phyloP scores from a whole-genome alignment of 176 grass and related monocot species.

The Cocos nucifera region DNA sequence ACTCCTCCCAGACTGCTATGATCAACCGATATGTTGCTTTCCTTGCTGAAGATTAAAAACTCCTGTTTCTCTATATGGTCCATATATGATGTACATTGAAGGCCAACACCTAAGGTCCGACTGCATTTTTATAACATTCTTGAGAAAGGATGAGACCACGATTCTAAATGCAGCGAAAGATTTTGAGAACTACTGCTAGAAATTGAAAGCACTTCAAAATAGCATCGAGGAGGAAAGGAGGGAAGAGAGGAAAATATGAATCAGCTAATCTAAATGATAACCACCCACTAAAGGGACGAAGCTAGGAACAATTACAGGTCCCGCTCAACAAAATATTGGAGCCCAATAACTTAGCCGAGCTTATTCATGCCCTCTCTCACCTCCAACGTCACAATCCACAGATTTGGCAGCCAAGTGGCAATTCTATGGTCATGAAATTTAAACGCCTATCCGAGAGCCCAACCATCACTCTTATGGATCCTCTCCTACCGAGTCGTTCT shows the following conservation, averaged over 20 bases:
- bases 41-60: too few species aligned
- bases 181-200: neutral
- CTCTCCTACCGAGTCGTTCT: constrained; percentile 14
- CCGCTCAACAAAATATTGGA: neutral
- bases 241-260: constrained; percentile 21
- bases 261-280: constrained; percentile 14
- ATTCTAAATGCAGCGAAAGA: too few species aligned
- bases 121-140: too few species aligned
- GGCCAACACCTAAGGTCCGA: too few species aligned
- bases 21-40: too few species aligned
- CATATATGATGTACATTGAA: too few species aligned
- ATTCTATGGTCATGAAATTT: constrained; percentile 23
- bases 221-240: constrained; percentile 16
- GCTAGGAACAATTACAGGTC: constrained; percentile 13
- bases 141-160: too few species aligned
- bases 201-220: constrained; percentile 19
- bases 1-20: too few species aligned
- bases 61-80: too few species aligned
- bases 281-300: constrained; percentile 24
- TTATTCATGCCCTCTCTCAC: neutral
- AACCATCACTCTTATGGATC: neutral
- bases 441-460: constrained; percentile 14
- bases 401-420: neutral
- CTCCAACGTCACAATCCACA: constrained; percentile 11
- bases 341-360: too few species aligned